phyloP scores from a whole-genome alignment of 306 rosid genomes.

The Alnus glutinosa region DNA sequence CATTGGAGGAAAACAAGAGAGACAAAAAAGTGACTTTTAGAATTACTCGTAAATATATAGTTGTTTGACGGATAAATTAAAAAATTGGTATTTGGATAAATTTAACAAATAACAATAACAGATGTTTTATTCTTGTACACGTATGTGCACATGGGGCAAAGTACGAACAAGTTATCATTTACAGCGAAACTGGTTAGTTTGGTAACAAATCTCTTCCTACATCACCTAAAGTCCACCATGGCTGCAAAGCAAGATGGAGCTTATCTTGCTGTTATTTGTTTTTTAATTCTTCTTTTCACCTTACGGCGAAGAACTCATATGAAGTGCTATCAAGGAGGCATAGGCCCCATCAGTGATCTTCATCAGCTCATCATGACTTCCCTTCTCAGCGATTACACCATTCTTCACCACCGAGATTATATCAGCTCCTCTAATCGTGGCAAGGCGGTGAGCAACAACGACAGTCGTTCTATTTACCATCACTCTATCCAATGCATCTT shows the following conservation, averaged over 20 bases:
- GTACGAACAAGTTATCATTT: too few relatives aligned
- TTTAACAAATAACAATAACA: too few relatives aligned
- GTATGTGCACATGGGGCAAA: too few relatives aligned
- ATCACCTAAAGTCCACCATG: too few relatives aligned
- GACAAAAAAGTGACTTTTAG: too few relatives aligned
- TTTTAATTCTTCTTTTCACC: neutral
- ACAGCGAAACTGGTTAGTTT: too few relatives aligned
- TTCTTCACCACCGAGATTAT: slow-evolving; percentile 71
- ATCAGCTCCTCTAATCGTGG: slow-evolving; percentile 78
- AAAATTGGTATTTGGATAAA: too few relatives aligned
- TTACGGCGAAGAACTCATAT: slow-evolving; percentile 36
- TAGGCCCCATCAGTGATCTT: slow-evolving; percentile 66
- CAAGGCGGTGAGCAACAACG: slow-evolving; percentile 80
- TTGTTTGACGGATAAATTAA: too few relatives aligned
- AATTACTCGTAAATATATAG: too few relatives aligned
- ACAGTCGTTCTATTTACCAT: slow-evolving; percentile 78
- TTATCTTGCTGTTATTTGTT: neutral
- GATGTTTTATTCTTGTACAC: too few relatives aligned
- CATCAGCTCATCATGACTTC: slow-evolving; percentile 70
- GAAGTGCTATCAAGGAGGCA: slow-evolving; percentile 80
- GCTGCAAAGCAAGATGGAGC: neutral
- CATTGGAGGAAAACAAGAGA: too few relatives aligned
- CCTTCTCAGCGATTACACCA: slow-evolving; percentile 73
- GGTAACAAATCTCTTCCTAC: too few relatives aligned
- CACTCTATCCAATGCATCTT: slow-evolving; percentile 79